phyloP scores from a whole-genome alignment of 768 basidiomycete genomes.

The Leccinellum luteum region DNA sequence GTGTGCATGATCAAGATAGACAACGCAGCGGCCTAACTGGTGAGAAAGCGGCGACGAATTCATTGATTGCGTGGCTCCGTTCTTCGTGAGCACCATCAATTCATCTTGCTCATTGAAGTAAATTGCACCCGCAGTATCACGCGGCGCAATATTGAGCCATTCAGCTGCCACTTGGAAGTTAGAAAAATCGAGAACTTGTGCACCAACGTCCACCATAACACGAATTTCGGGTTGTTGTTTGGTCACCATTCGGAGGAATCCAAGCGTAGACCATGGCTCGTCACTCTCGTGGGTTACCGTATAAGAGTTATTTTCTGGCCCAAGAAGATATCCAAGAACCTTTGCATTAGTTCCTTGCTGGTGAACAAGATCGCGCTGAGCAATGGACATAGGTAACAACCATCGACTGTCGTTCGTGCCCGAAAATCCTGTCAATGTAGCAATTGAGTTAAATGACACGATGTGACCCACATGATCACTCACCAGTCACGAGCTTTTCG shows the following conservation, averaged over 20 bases:
- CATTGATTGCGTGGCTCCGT: background rate
- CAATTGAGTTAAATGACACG: too few species aligned
- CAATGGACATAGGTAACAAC: too few species aligned
- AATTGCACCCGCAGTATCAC: background rate
- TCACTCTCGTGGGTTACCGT: too few species aligned
- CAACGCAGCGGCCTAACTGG: background rate
- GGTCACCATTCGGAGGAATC: background rate
- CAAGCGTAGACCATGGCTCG: too few species aligned
- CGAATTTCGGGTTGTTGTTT: background rate
- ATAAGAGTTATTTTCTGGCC: too few species aligned
- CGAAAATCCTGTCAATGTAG: too few species aligned
- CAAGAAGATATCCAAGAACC: too few species aligned
- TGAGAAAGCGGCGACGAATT: background rate
- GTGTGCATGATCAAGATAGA: background rate
- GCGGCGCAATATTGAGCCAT: background rate
- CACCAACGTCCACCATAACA: background rate
- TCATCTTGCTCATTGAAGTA: background rate
- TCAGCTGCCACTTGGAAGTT: background rate
- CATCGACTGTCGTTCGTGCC: too few species aligned
- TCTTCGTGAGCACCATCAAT: background rate
- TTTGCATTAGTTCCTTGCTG: too few species aligned
- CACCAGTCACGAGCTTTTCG: too few species aligned
- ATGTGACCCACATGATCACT: too few species aligned
- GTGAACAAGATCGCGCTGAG: too few species aligned
- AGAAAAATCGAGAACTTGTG: background rate